Evolutionary conservation across 768 basidiomycete genomes (phyloP).

Genomic region (Russula sp.): DNA sequence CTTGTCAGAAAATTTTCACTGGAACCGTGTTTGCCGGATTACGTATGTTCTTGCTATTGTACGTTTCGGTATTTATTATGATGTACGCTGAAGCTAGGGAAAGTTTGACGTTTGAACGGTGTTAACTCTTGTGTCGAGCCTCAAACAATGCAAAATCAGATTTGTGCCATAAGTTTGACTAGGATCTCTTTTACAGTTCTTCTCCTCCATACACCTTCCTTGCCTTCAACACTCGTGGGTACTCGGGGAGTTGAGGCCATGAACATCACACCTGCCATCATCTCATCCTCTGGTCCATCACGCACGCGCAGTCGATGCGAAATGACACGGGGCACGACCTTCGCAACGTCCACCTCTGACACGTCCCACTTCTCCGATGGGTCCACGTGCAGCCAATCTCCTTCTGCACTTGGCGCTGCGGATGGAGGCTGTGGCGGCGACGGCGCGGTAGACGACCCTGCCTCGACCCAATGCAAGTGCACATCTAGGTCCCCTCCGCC

Average conservation of each 20-base stretch:
- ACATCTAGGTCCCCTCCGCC: not conserved
- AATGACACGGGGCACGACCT: conserved; percentile 65
- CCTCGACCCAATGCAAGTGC: conserved; percentile 8
- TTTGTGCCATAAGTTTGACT: conserved; percentile 50
- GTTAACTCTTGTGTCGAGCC: not conserved
- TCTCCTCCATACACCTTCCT: conserved; percentile 33
- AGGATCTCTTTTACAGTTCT: conserved; percentile 62
- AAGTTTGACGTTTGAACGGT: no score
- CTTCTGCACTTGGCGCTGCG: not conserved
- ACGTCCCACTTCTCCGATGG: conserved; percentile 44
- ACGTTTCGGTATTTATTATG: no score
- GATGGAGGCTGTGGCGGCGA: not conserved
- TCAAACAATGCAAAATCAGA: conserved; percentile 28
- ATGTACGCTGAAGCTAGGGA: no score
- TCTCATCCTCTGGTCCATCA: conserved; percentile 63
- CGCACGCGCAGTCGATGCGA: conserved; percentile 71
- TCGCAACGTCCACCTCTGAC: conserved; percentile 68
- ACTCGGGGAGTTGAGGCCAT: conserved; percentile 38
- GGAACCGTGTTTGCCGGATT: no score
- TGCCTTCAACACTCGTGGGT: conserved; percentile 19
- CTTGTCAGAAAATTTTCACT: not conserved
- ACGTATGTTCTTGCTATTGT: no score
- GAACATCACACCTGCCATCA: conserved; percentile 56
- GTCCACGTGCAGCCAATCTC: conserved; percentile 21
- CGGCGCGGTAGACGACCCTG: not conserved